Base-by-base conservation (phyloP, 208 protist species). In the Acanthamoeba healyi region DNA sequence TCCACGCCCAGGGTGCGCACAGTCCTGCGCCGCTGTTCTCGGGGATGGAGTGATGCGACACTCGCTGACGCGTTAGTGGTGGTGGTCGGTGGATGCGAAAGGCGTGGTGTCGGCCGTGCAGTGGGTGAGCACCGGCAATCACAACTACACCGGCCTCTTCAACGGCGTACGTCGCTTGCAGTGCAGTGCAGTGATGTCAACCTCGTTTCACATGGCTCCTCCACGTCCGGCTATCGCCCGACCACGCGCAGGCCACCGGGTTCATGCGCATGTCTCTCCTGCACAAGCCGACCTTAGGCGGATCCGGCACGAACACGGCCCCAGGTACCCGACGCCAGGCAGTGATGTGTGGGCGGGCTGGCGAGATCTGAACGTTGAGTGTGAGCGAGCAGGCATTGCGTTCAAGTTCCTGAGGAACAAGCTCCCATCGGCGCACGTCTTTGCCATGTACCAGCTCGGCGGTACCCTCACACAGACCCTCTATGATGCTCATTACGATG, bases 61-160 rank as follows among this genome's bases (percentile, higher is more conserved):
- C 0, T 58, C 15, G 0, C 51, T 7, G 17, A 51, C 10, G 14
- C 12, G 44, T 4, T 15, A 51, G 1, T 51, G 46, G 46, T 51
- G 44, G 44, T 49, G 4, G 44, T 49, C 44, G 44, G 54, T 67
- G 22, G 58, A 12, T 14, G 15, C 49, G 15, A 54, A 54, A 77
- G 67, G 86, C n/a, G 56, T 26, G 2, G 29, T 72, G 34, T 12
- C 56, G 3, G 5, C 32, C 10, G 49, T 92, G 34, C 2, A 72
- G 5, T 92, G 86, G 86, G 29, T 42, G 10, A 91, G 86, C 10
- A 0, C 22, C 19, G 61, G 61, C 19, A 24, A 65, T 12, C 86
- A 92, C 58, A 92, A 92, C 86, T 92, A 92, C 44, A 92, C 86
- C 10, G 86, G 86, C 72, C 22, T 92, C 38, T 92, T 92, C 61